Base-by-base conservation (phyloP, 2,329 filamentous ascomycete genomes). In the Apiospora rasikravindrae region DNA sequence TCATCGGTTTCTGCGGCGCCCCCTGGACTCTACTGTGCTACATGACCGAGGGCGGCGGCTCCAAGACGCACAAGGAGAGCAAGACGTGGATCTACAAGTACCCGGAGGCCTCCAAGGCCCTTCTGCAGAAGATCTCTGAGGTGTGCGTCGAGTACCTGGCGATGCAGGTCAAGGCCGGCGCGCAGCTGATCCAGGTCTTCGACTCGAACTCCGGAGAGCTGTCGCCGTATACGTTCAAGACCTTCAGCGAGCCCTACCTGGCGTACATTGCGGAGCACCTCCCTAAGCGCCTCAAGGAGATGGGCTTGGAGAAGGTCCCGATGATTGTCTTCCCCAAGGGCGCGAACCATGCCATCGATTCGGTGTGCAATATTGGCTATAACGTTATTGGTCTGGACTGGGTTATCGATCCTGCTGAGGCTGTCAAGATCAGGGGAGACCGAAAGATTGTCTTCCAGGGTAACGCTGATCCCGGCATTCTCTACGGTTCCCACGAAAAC, bases 291-390 rank as follows among this genome's bases (percentile, higher is more conserved):
- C 85, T 98, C 72, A 86, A 89, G 77, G 92, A 94, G 80, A 87
- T 97, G 80, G 91, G 91, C 0, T 84, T 96, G 70, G 93, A 95
- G 72, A 87, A 86, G 14, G 96, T 99, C 3, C 96, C 96, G 3
- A 98, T 98, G 95, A 97, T 95, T 6, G 95, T 98, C 33, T 99
- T 99, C 82, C 95, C 96, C 47, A 99, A 99, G 86, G 96, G 96
- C 14, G 96, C 96, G 14, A 98, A 96, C 94, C 96, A 97, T 82
- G 94, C 95, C 4, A 87, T 99, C 68, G 94, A 98, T 77, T 91
- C 93, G 44, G 89, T 96, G 26, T 98, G 95, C 84, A 86, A 95
- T 78, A 89, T 95, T 22, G 95, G 95, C 53, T 99, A 98, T 86
- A 90, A 98, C 79, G 94, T 98, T 49, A 93, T 99, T 71, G 94